Base-by-base conservation (phyloP, 768 basidiomycete species). In the Fistulinella prunicolor region DNA sequence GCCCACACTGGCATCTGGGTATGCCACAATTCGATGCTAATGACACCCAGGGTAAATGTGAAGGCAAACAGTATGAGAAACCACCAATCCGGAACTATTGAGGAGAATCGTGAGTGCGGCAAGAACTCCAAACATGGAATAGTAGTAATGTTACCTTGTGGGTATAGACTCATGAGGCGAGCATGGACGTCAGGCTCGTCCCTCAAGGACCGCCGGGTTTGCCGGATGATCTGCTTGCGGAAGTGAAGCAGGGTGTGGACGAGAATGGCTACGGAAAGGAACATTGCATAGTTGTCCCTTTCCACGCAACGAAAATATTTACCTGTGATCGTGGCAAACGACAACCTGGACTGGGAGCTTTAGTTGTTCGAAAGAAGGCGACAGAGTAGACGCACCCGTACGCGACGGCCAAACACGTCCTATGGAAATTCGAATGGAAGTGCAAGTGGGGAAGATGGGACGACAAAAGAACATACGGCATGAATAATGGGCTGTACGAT, bases 141-240 rank as follows among this genome's bases (percentile, higher is more conserved):
- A 36, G 35, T 32, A 12, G 35, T 17, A 8, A 16, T 6, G 30
- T 34, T 53, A 68, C 67, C 65, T 52, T 62, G 86, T 1, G 71
- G 73, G 61, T 94, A 94, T 41, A 70, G 68, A 12, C 77, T 72
- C 91, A 93, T 93, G 30, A 93, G 73, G 12, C 88, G 79, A 17
- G 87, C 86, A 57, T 93, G 90, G 51, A 93, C 80, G 69, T 93
- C 90, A 0, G 86, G 85, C 58, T 89, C 85, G 57, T 92, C 91
- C 40, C 76, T 65, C 64, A 87, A 76, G 4, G 87, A 75, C 45
- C 82, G 77, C 39, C 86, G 81, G 17, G 81, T 69, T 64, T 89
- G 87, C 4, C 70, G 72, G 75, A 82, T 82, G 49, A 92, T 87
- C 64, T 88, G 86, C 60, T 85, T 86, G 62, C 88, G 80, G 71